Evolutionary conservation across 148 eudicot species (phyloP), one percentile per base, ranked within the genome.

Genomic region (Selenicereus undatus): DNA sequence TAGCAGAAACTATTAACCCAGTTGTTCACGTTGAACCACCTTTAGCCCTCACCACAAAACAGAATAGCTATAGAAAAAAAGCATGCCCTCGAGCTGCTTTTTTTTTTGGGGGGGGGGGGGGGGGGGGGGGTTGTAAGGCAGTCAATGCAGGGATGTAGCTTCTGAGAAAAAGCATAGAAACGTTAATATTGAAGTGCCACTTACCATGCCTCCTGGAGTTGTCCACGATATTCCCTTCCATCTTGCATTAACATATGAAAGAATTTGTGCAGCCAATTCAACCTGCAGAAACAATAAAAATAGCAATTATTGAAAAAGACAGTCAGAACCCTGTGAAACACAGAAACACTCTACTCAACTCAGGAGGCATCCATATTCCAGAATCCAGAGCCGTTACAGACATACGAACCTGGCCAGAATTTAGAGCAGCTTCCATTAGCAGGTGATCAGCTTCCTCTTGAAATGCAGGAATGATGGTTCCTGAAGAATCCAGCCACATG

Each of bases 171-270:
- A 16, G 74, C 73, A 64, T 60, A 14, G 18, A 30, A 48, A 60
- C 66, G 35, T 45, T 29, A 71, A 21, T 54, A 13, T 78, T 39
- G 58, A 52, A 68, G 32, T 45, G 66, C 39, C 51, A 76, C 82
- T 26, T 85, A 91, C 94, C 91, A 78, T 80, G 72, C 91, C 94
- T 71, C 89, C 94, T 48, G 87, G 87, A 86, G 89, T 90, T 75
- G 89, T 88, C 94, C 94, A 91, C 24, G 89, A 87, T 74, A 91
- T 80, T 35, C 87, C 83, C 80, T 87, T 91, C 94, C 94, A 91
- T 84, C 82, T 90, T 52, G 78, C 73, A 43, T 83, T 82, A 70
- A 87, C 86, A 50, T 87, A 81, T 73, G 88, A 86, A 51, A 91
- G 90, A 79, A 82, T 78, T 81, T 80, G 83, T 76, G 85, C 73